Base-by-base conservation (phyloP, 2,329 filamentous ascomycete species). In the Didymella pomorum region DNA sequence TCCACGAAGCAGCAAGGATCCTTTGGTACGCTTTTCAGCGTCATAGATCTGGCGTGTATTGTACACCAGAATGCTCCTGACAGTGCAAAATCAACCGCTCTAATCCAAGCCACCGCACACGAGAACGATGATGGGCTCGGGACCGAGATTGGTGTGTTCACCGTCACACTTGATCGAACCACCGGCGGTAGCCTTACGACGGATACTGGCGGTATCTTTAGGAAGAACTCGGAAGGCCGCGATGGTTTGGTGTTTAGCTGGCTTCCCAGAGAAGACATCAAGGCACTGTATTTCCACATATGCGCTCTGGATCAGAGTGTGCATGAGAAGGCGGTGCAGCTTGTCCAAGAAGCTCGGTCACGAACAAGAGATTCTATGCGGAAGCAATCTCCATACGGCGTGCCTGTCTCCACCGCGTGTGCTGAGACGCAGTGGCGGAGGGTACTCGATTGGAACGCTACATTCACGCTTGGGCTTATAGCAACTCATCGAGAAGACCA, bases 401-500 rank as follows among this genome's bases (percentile, higher is more conserved):
- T 65, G 21, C 72, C 76, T 2, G 61, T 77, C 3, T 60, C 67
- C 1, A 45, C 57, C 6, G 62, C 70, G 7, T 54, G 69, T 14
- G 61, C 56, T 3, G 71, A 87, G 45, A 81, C 84, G 10, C 81
- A 85, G 60, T 92, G 89, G 88, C 85, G 88, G 49, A 82, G 80
- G 55, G 83, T 87, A 51, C 81, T 92, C 8, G 85, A 87, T 58
- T 88, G 86, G 71, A 89, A 92, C 62, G 81, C 92, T 33, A 84
- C 89, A 49, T 82, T 92, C n/a, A 83, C 93, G 18, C 85, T 89
- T 25, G 87, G 88, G 3, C 84, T 95, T 49, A 82, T 90, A 54
- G 83, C 87, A 1, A 90, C 89, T 44, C 88, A 87, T 41, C 85
- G 88, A 48, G 90, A 88, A 41, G 86, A 92, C 60, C 93, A 89